These are phyloP conservation scores for Aspergillus pseudotamarii DNA, from an alignment of 2,329 filamentous ascomycete species.

Conservation along the genomic window DNA sequence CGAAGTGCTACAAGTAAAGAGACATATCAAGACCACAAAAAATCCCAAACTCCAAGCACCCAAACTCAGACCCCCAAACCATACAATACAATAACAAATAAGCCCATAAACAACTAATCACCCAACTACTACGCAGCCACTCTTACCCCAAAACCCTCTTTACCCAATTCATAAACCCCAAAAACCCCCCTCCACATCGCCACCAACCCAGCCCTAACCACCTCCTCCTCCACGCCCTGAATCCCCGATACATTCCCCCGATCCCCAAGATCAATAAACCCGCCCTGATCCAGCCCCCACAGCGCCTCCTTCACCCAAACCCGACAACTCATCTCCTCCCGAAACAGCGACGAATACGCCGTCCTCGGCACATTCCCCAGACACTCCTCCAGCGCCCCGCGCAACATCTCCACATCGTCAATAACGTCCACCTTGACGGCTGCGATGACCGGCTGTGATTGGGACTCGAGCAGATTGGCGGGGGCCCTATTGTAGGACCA, in stretches of 20 bases:
- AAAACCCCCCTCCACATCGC: neutral
- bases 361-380: neutral
- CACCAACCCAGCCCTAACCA: neutral
- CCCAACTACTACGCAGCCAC: neutral
- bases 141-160: neutral
- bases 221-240: neutral
- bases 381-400: neutral
- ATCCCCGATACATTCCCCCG: constrained; percentile 14
- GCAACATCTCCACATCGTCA: neutral
- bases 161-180: neutral
- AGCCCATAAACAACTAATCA: too few species aligned
- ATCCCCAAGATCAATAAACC: neutral
- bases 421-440: neutral
- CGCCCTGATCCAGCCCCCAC: neutral
- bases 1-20: neutral
- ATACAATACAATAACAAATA: too few species aligned
- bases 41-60: neutral
- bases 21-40: neutral
- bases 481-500: neutral
- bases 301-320: constrained; percentile 3
- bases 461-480: neutral
- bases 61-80: neutral
- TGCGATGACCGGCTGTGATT: neutral
- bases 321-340: neutral
- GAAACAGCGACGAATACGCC: neutral